phyloP scores from a whole-genome alignment of 2,329 filamentous ascomycete species.

The Niveomyces coronatus region DNA sequence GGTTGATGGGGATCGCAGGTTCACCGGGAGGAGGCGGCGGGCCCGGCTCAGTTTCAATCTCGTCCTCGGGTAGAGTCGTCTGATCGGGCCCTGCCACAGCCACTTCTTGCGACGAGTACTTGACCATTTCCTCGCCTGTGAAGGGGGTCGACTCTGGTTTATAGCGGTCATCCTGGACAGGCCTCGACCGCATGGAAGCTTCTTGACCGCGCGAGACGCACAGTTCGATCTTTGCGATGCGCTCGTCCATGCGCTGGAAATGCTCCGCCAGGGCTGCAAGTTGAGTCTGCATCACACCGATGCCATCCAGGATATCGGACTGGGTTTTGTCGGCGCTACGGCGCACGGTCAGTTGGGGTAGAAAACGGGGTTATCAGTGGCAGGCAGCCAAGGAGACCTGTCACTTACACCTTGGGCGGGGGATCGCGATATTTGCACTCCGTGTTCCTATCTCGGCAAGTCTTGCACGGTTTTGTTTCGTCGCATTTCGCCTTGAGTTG shows the following conservation, averaged over 20 bases:
- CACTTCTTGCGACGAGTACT: conserved; percentile 1
- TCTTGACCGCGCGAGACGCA: conserved; percentile 7
- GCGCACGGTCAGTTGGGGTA: conserved; percentile 10
- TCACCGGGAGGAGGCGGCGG: conserved; percentile 45
- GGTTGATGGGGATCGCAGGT: conserved; percentile 69
- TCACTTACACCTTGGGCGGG: conserved; percentile 80
- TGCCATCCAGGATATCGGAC: conserved; percentile 49
- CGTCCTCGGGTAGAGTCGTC: conserved; percentile 27
- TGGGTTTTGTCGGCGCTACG: conserved; percentile 48
- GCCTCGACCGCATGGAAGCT: not conserved
- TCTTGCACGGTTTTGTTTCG: conserved; percentile 73
- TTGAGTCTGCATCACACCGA: conserved; percentile 30
- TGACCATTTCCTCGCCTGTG: conserved; percentile 16
- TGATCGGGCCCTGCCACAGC: conserved; percentile 8
- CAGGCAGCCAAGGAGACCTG: not conserved
- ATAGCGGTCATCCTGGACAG: conserved; percentile 11
- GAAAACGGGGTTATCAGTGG: not conserved
- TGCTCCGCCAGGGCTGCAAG: conserved; percentile 27
- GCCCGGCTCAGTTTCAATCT: conserved; percentile 40
- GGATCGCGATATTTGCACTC: conserved; percentile 85
- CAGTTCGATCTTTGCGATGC: conserved; percentile 25
- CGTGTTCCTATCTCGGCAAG: conserved; percentile 77
- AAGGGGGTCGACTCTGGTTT: conserved; percentile 18
- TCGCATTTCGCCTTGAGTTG: conserved; percentile 87
- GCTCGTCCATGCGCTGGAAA: conserved; percentile 28